phyloP scores from a whole-genome alignment of 495 filamentous ascomycete genomes.

The Staphylotrichum longicolle region DNA sequence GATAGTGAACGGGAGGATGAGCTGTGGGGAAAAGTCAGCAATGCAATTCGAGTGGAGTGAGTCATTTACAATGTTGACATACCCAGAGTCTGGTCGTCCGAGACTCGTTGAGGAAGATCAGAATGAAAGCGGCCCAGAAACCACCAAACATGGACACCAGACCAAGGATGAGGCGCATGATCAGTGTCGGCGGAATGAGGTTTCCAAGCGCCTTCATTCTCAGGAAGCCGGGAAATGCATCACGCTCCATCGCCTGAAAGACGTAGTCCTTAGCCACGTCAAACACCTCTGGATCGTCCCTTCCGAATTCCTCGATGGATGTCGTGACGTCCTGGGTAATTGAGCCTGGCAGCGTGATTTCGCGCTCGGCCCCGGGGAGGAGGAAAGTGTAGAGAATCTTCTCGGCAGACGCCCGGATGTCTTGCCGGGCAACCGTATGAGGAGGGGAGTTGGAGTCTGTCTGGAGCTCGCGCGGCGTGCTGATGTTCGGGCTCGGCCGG shows the following conservation, averaged over 20 bases:
- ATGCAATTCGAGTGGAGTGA: neutral
- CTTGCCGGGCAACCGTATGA: constrained; percentile 77
- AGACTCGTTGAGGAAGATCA: constrained; percentile 83
- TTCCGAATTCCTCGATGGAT: constrained; percentile 79
- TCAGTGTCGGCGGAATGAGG: constrained; percentile 80
- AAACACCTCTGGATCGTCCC: constrained; percentile 96
- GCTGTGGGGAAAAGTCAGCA: constrained; percentile 48
- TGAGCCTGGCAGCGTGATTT: constrained; percentile 85
- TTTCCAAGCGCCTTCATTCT: constrained; percentile 93
- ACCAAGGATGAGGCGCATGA: constrained; percentile 81
- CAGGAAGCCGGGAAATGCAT: constrained; percentile 95
- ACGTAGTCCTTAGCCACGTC: constrained; percentile 98
- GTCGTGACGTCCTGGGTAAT: constrained; percentile 79
- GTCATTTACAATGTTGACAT: constrained; percentile 33
- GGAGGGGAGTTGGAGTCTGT: constrained; percentile 72
- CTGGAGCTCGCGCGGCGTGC: constrained; percentile 53
- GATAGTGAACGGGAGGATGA: constrained; percentile 90
- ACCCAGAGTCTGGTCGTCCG: constrained; percentile 79
- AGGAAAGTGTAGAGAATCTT: constrained; percentile 97
- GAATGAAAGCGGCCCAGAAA: constrained; percentile 89
- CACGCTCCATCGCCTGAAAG: constrained; percentile 98
- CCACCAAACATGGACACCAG: constrained; percentile 82
- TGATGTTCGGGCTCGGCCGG: constrained; percentile 62
- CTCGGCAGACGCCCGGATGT: constrained; percentile 89
- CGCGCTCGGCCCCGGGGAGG: constrained; percentile 86